Conservation (phyloP, 768 basidiomycete species). For the Boletus reticuloceps region DNA sequence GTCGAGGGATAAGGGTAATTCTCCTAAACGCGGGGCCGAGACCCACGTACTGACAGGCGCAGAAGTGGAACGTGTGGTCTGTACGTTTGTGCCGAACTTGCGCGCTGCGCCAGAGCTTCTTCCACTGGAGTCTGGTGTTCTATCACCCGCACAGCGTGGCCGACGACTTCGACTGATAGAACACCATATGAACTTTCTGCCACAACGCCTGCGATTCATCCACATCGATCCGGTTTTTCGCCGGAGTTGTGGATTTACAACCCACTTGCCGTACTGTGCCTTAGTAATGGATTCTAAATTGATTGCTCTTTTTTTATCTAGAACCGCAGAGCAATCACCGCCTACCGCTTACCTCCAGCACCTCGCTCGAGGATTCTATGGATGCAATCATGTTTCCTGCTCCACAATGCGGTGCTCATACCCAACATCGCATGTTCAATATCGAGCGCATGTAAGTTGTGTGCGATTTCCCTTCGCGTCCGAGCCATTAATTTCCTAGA, state of each 20-base stretch:
- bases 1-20: too few relatives aligned
- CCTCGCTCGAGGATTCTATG: background rate
- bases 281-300: background rate
- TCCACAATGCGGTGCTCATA: too few relatives aligned
- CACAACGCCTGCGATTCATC: too few relatives aligned
- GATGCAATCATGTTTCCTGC: too few relatives aligned
- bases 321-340: background rate
- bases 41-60: too few relatives aligned
- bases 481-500: background rate
- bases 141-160: too few relatives aligned
- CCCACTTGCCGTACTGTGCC: too few relatives aligned
- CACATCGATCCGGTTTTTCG: too few relatives aligned
- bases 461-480: background rate
- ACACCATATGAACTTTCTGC: background rate
- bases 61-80: background rate
- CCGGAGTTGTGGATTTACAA: too few relatives aligned
- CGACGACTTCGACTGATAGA: background rate
- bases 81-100: background rate
- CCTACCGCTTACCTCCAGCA: background rate
- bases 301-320: too few relatives aligned
- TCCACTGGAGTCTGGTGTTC: background rate
- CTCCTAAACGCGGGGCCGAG: too few relatives aligned
- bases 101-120: background rate
- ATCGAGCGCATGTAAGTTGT: background rate
- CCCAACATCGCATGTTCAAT: too few relatives aligned